Conservation (phyloP, 2,329 filamentous ascomycete species). For the Colletotrichum costaricense region DNA sequence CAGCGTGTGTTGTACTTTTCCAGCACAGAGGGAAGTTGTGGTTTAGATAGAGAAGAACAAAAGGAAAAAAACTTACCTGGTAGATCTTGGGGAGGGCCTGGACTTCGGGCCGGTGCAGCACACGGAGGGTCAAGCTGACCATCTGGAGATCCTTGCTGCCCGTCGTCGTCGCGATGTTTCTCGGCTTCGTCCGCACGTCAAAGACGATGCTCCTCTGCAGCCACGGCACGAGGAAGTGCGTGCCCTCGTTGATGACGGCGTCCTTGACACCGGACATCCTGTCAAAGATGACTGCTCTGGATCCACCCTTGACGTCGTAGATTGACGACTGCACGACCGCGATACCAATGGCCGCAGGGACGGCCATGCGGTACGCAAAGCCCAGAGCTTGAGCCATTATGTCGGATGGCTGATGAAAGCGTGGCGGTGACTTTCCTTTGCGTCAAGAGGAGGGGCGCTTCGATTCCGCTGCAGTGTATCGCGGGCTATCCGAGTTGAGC, state of each 20-base stretch:
- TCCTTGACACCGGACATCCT: constrained; percentile 92
- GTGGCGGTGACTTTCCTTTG: not conserved
- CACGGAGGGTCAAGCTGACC: constrained; percentile 97
- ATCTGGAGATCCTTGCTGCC: constrained; percentile 99
- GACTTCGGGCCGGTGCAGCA: constrained; percentile 94
- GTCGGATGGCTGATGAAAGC: not conserved
- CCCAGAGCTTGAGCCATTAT: constrained; percentile 65
- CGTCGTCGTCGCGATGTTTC: constrained; percentile 97
- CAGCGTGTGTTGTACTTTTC: not conserved
- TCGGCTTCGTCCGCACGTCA: constrained; percentile 96
- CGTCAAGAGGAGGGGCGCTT: not conserved
- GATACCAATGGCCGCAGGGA: constrained; percentile 78
- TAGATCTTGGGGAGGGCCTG: constrained; percentile 96
- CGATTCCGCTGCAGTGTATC: not conserved
- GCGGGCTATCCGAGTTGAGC: constrained; percentile 22
- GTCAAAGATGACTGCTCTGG: constrained; percentile 98
- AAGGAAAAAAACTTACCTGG: constrained; percentile 72
- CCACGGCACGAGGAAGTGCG: constrained; percentile 96
- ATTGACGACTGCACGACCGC: constrained; percentile 81
- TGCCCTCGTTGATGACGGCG: constrained; percentile 91
- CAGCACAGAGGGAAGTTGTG: no score
- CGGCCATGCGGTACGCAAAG: constrained; percentile 73
- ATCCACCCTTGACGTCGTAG: constrained; percentile 97
- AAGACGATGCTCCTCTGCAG: constrained; percentile 94
- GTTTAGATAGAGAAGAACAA: no score